Base-by-base conservation (phyloP, 139 green algal species). In the Picochlorum sp. region DNA sequence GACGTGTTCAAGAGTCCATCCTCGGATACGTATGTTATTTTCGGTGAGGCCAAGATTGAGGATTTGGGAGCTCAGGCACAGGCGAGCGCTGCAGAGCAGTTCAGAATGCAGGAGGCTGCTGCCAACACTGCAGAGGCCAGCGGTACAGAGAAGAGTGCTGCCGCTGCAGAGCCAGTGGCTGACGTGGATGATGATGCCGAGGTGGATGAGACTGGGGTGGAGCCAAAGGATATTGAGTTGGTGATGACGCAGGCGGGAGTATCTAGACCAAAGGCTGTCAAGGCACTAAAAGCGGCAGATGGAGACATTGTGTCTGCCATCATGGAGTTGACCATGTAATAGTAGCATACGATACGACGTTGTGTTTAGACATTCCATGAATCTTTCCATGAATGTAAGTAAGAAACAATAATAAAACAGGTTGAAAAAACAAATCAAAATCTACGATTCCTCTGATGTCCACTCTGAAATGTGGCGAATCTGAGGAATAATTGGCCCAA, bases 11-110 rank as follows among this genome's bases (percentile, higher is more conserved):
- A 97, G 81, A 88, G 73, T 77, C 92, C 94, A 14, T 82, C 77
- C 54, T 92, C 80, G 4, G 94, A 99, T 79, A 98, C 94, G 10
- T 94, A 98, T 81, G 88, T 99, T 81, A 97, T 99, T 78, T 99
- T 99, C 68, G 94, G 94, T 49, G 94, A 99, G 84, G 91, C 91
- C 56, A 97, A 98, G 90, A 97, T 98, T 16, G 94, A 99, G 86
- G 94, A 99, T 76, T 78, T 98, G 11, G 85, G 71, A 49, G 87
- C 92, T 3, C 85, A 96, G 72, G 85, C 83, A 16, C 81, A 90
- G 60, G 72, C 77, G 4, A 60, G 66, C 18, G 86, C 85, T 8
- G 88, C 90, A n/a, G 83, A 96, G 77, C 90, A 95, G 78, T 96
- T 97, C 72, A 44, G 69, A 45, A 79, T 73, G 68, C 59, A 47